Conservation (phyloP, 2,329 filamentous ascomycete genomes). For the Cercospora sesami region DNA sequence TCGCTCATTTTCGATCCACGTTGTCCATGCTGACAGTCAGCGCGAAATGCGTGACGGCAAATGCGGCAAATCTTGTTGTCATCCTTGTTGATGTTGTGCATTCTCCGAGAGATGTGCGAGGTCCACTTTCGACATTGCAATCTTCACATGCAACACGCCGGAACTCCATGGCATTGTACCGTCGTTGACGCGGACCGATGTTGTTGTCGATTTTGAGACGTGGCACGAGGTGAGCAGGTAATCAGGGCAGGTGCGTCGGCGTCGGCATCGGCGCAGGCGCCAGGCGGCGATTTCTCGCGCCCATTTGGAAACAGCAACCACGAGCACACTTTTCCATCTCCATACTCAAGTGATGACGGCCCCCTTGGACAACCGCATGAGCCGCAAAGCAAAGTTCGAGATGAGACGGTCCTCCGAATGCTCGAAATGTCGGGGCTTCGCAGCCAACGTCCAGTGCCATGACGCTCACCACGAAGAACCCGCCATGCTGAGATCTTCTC, state of each 20-base stretch:
- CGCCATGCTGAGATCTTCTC: neutral
- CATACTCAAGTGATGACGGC: neutral
- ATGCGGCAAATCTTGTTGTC: neutral
- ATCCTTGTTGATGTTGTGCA: neutral
- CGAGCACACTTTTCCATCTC: neutral
- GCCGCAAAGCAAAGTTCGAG: neutral
- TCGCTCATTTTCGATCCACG: neutral
- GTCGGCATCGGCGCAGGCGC: neutral
- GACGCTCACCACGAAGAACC: neutral
- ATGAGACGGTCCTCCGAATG: neutral
- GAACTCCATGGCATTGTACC: neutral
- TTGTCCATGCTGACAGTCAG: neutral
- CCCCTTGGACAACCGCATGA: neutral
- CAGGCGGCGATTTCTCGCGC: neutral
- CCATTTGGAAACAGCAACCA: neutral
- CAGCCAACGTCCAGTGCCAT: neutral
- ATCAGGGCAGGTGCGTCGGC: neutral
- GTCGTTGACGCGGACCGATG: neutral
- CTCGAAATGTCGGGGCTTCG: neutral
- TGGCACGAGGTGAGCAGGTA: neutral
- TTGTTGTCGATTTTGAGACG: neutral
- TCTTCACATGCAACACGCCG: neutral
- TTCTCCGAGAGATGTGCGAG: slow-evolving; percentile 1
- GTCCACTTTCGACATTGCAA: neutral
- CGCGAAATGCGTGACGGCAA: neutral